Conservation (phyloP, 352 stramenopile species). For the Globisporangium apiculatum region DNA sequence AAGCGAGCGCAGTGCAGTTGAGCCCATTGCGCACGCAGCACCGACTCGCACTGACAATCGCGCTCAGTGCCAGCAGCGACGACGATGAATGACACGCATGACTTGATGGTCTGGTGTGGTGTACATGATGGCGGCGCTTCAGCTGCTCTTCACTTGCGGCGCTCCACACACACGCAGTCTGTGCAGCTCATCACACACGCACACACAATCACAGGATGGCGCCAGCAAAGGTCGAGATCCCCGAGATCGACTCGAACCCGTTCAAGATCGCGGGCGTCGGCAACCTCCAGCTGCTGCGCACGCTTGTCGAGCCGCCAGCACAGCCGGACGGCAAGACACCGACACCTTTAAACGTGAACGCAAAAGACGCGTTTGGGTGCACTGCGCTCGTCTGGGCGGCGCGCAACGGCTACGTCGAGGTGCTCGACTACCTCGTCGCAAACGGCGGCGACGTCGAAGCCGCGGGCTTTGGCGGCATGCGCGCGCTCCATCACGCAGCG, state of each 20-base stretch:
- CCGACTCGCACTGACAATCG: background rate
- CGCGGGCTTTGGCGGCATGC: constrained; percentile 71
- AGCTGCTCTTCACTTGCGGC: too few relatives aligned
- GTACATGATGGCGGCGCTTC: too few relatives aligned
- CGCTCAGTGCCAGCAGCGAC: background rate
- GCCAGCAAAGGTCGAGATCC: constrained; percentile 59
- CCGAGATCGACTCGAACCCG: constrained; percentile 76
- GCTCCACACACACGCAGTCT: background rate
- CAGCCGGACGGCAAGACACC: constrained; percentile 28
- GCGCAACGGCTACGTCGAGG: constrained; percentile 79
- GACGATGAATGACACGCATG: background rate
- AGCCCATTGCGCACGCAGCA: background rate
- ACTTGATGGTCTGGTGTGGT: background rate
- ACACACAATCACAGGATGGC: constrained; percentile 3
- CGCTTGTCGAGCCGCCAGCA: constrained; percentile 50
- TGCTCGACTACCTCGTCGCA: constrained; percentile 64
- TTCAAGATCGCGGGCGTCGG: constrained; percentile 83
- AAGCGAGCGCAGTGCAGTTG: constrained; percentile 1
- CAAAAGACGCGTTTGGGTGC: constrained; percentile 75
- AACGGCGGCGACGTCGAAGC: constrained; percentile 67
- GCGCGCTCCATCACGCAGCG: constrained; percentile 77
- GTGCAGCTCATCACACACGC: too few relatives aligned
- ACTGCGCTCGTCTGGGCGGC: constrained; percentile 75
- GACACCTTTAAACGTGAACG: constrained; percentile 62
- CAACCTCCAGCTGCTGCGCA: constrained; percentile 62